These are phyloP conservation scores for Fomitopsis betulina DNA, from an alignment of 1,284 basidiomycete species.

Conservation along the genomic window DNA sequence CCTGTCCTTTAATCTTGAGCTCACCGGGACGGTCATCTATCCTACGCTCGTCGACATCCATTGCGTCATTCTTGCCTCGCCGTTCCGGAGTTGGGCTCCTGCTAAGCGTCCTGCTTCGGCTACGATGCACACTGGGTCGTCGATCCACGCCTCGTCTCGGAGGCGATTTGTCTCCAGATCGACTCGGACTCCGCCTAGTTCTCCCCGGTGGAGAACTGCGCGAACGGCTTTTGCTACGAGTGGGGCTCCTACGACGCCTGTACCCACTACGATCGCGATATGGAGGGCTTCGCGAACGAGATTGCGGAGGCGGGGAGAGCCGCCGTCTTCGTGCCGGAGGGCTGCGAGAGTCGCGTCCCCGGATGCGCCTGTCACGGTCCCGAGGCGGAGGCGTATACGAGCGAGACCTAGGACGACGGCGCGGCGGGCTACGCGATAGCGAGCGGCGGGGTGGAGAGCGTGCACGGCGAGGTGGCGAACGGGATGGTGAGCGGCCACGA, in stretches of 20 bases:
- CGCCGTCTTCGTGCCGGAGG: constrained; percentile 55
- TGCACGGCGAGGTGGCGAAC: constrained; percentile 19
- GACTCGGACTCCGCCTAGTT: constrained; percentile 24
- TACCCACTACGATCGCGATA: constrained; percentile 15
- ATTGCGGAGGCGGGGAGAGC: constrained; percentile 36
- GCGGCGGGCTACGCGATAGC: constrained; percentile 23
- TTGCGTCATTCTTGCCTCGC: constrained; percentile 26
- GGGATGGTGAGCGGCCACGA: constrained; percentile 19
- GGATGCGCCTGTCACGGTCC: constrained; percentile 30
- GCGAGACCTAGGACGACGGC: constrained; percentile 31
- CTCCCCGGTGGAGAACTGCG: constrained; percentile 36
- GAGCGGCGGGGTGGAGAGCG: constrained; percentile 20
- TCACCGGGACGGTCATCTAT: constrained; percentile 31
- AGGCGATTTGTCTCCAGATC: constrained; percentile 15
- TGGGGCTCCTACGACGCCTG: constrained; percentile 21
- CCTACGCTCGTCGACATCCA: constrained; percentile 43
- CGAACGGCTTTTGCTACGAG: constrained; percentile 20
- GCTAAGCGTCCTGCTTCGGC: constrained; percentile 14
- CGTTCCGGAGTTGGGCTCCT: constrained; percentile 18
- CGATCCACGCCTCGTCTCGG: constrained; percentile 17
- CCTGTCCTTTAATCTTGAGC: constrained; percentile 72
- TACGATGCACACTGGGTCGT: constrained; percentile 23
- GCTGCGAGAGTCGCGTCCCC: constrained; percentile 46
- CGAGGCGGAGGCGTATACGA: constrained; percentile 43
- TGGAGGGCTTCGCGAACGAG: constrained; percentile 20